Percentiles rank a stretch among this genome's conserved stretches.
Evolutionary conservation across 2,329 filamentous ascomycete genomes (phyloP).

Genomic region (Cladosporium sp.): DNA sequence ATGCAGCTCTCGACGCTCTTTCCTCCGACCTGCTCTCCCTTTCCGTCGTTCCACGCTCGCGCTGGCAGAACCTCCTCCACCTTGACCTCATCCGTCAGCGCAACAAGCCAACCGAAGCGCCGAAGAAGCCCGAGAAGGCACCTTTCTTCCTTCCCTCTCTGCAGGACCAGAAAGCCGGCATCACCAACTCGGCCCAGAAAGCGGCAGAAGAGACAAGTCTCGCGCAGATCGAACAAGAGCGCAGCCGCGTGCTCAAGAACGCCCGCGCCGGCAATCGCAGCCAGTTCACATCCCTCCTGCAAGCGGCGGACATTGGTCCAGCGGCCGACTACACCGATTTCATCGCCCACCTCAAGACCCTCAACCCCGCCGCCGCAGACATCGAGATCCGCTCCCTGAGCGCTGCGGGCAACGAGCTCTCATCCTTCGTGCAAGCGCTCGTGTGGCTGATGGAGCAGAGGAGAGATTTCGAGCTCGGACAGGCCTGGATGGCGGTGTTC

Average conservation of each 20-base stretch:
- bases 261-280: constrained; percentile 16
- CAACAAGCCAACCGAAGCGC: constrained; percentile 89
- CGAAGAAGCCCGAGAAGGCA: constrained; percentile 87
- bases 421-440: constrained; percentile 76
- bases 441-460: constrained; percentile 64
- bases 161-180: constrained; percentile 33
- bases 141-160: constrained; percentile 88
- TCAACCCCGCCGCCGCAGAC: constrained; percentile 82
- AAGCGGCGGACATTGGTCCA: constrained; percentile 32
- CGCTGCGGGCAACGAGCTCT: constrained; percentile 58
- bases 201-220: constrained; percentile 28
- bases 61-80: constrained; percentile 92
- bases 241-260: constrained; percentile 29
- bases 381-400: constrained; percentile 80
- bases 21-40: constrained; percentile 80
- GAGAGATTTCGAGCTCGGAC: constrained; percentile 86
- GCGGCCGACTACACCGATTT: constrained; percentile 63
- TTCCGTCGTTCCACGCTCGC: constrained; percentile 80
- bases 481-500: constrained; percentile 98
- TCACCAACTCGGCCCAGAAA: constrained; percentile 5
- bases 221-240: constrained; percentile 30
- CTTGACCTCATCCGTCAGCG: constrained; percentile 85
- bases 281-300: constrained; percentile 48
- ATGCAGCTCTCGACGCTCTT: constrained; percentile 46
- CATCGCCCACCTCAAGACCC: constrained; percentile 71